Conservation (phyloP, 1,139 yeast species). For the Hansenula lynferdii region DNA sequence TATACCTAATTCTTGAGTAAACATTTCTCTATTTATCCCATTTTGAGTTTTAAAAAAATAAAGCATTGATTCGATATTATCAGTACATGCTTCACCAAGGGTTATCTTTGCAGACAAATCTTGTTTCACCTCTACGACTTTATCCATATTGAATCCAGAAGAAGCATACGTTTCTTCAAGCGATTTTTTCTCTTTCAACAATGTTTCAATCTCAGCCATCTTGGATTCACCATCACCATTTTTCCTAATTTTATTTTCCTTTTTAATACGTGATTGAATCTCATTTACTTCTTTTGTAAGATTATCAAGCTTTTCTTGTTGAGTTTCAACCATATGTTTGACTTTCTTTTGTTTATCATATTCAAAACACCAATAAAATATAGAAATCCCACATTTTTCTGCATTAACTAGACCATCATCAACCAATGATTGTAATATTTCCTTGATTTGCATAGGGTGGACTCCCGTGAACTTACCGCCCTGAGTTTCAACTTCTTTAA, state of each 20-base stretch:
- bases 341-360: slow-evolving; percentile 31
- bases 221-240: slow-evolving; percentile 3
- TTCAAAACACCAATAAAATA: slow-evolving; percentile 50
- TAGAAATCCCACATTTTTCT: slow-evolving; percentile 51
- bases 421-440: slow-evolving; percentile 37
- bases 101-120: slow-evolving; percentile 4
- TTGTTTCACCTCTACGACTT: slow-evolving; percentile 7
- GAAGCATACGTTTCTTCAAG: slow-evolving; percentile 4
- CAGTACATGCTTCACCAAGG: slow-evolving; percentile 19
- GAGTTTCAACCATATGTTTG: slow-evolving; percentile 14
- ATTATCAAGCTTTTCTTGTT: slow-evolving; percentile 9
- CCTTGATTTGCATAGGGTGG: slow-evolving; percentile 47
- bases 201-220: neutral
- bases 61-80: slow-evolving; percentile 25
- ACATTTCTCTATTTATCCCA: slow-evolving; percentile 17
- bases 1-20: slow-evolving; percentile 22
- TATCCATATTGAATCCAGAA: slow-evolving; percentile 9
- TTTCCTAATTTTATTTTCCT: slow-evolving; percentile 4
- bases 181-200: slow-evolving; percentile 4
- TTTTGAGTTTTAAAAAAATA: slow-evolving; percentile 17
- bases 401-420: slow-evolving; percentile 43
- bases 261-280: slow-evolving; percentile 12
- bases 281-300: slow-evolving; percentile 7
- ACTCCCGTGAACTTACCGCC: slow-evolving; percentile 43
- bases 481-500: slow-evolving; percentile 46